Conservation (phyloP, 1,284 basidiomycete genomes). For the Ustilago crameri region DNA sequence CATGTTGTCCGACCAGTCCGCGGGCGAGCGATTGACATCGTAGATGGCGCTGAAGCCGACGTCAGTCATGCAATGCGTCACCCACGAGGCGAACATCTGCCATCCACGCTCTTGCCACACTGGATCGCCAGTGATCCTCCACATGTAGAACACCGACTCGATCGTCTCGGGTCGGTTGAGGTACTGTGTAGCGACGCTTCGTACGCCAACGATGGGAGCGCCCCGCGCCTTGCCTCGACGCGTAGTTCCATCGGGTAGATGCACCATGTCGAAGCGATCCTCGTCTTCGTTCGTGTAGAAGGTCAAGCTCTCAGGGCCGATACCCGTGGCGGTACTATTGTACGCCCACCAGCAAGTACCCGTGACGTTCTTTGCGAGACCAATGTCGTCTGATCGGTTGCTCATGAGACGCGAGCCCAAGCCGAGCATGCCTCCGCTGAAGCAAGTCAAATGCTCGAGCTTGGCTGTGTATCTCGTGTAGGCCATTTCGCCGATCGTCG, state of each 20-base stretch:
- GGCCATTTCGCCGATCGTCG: conserved; percentile 57
- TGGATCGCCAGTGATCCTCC: conserved; percentile 72
- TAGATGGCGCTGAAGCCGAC: conserved; percentile 69
- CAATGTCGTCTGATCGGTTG: conserved; percentile 69
- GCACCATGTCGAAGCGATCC: conserved; percentile 52
- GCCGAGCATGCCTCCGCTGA: conserved; percentile 73
- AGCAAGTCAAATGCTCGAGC: conserved; percentile 71
- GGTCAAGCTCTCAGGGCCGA: conserved; percentile 64
- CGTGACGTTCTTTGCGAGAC: conserved; percentile 69
- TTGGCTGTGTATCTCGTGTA: conserved; percentile 38
- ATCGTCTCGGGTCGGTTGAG: conserved; percentile 72
- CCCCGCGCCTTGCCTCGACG: conserved; percentile 51
- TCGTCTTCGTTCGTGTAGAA: conserved; percentile 56
- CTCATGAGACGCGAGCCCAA: conserved; percentile 71
- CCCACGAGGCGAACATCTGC: conserved; percentile 74
- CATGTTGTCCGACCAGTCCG: conserved; percentile 68
- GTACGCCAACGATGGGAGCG: conserved; percentile 63
- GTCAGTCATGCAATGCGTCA: conserved; percentile 68
- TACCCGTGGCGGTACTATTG: conserved; percentile 65
- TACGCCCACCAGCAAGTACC: conserved; percentile 72
- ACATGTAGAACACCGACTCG: conserved; percentile 73
- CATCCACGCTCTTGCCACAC: conserved; percentile 73
- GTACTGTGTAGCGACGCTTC: conserved; percentile 41
- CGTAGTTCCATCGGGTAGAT: conserved; percentile 44
- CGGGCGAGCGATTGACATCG: conserved; percentile 69